A percentile compares a stretch with the other conserved stretches of the same genome.
These are phyloP conservation scores for Thermoascus crustaceus DNA, from an alignment of 2,329 filamentous ascomycete species.

Conservation along the genomic window DNA sequence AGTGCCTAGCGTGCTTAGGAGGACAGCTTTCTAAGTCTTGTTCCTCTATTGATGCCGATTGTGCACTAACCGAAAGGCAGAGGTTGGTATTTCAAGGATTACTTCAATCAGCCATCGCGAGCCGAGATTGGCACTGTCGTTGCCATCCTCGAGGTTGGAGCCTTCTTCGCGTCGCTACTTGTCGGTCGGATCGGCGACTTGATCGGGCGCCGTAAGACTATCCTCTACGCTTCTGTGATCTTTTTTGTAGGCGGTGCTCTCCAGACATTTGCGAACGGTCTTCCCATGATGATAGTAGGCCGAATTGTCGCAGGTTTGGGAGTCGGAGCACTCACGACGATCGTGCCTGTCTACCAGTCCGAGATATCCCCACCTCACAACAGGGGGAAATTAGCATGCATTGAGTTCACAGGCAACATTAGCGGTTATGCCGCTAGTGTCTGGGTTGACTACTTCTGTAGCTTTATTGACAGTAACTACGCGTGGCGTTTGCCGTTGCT, in stretches of 20 bases:
- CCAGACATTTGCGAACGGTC: conserved; percentile 71
- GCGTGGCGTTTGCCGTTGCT: conserved; percentile 86
- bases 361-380: conserved; percentile 96
- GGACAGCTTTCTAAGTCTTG: not conserved
- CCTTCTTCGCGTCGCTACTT: conserved; percentile 77
- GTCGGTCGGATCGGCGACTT: conserved; percentile 88
- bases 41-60: not conserved
- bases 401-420: conserved; percentile 97
- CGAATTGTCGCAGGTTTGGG: conserved; percentile 78
- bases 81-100: conserved; percentile 78
- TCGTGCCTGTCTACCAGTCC: conserved; percentile 88
- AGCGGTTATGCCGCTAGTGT: conserved; percentile 92
- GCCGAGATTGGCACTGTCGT: conserved; percentile 95
- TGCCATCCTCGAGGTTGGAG: conserved; percentile 88
- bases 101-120: conserved; percentile 80
- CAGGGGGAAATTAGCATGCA: conserved; percentile 88
- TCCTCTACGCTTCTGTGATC: conserved; percentile 85
- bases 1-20: conserved; percentile 12
- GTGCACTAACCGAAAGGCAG: conserved; percentile 39
- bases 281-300: conserved; percentile 80
- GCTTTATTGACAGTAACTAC: conserved; percentile 73
- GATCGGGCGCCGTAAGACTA: conserved; percentile 80
- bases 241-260: conserved; percentile 78
- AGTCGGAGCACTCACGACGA: conserved; percentile 81
- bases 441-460: conserved; percentile 98